Conservation (phyloP, 768 basidiomycete genomes). For the Polyporus arcularius region DNA sequence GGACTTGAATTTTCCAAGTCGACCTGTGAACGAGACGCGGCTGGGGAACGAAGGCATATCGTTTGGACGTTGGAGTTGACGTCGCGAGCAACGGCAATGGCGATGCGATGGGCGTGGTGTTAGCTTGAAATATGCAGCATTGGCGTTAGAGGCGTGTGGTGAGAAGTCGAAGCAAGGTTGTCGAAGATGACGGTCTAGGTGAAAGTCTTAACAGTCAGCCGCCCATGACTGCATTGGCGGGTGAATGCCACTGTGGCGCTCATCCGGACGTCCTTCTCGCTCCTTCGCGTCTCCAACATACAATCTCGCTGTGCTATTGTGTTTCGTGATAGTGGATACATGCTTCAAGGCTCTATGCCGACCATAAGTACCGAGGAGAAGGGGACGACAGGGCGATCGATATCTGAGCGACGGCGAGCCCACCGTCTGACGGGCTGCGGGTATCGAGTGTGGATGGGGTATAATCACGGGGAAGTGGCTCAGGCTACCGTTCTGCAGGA, state of each 20-base stretch:
- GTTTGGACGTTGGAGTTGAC: not conserved
- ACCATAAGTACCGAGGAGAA: not conserved
- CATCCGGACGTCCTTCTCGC: too few species aligned
- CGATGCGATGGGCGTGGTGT: conserved; percentile 3
- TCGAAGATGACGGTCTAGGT: conserved; percentile 4
- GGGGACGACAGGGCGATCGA: not conserved
- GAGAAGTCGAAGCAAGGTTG: conserved; percentile 11
- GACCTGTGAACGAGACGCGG: conserved; percentile 1
- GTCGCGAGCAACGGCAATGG: conserved; percentile 3
- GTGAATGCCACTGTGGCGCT: too few species aligned
- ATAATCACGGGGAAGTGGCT: not conserved
- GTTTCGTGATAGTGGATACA: too few species aligned
- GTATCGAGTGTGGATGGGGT: conserved; percentile 8
- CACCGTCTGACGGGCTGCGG: not conserved
- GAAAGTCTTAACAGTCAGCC: not conserved
- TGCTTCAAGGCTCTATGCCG: not conserved
- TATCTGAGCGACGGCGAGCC: not conserved
- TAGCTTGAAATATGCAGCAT: conserved; percentile 19
- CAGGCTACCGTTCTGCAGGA: conserved; percentile 13
- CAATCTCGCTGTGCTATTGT: too few species aligned
- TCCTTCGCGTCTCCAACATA: too few species aligned
- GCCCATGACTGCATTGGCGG: too few species aligned
- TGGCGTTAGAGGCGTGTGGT: conserved; percentile 13
- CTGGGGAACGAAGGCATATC: conserved; percentile 15
- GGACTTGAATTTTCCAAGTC: conserved; percentile 4